Base-by-base conservation (phyloP, 2,329 filamentous ascomycete species). In the Thermomyces lanuginosus region DNA sequence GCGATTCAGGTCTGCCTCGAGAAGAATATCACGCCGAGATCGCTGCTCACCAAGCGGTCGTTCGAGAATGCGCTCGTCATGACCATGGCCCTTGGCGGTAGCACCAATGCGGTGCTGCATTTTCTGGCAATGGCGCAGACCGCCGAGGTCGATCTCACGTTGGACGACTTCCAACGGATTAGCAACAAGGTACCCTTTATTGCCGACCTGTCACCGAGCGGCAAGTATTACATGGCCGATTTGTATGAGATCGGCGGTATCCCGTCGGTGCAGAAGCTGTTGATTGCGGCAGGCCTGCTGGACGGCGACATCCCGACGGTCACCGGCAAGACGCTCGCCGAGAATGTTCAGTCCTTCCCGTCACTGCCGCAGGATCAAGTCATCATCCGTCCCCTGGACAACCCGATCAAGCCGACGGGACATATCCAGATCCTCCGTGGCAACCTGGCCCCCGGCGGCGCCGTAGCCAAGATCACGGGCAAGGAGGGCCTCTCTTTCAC, bases 401-500 rank as follows among this genome's bases (percentile, higher is more conserved):
- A 83, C 51, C 83, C 83, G 8, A 86, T 92, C 62, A 93, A 93
- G 51, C 39, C 63, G 1, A 81, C 74, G 0, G 86, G 86, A 22
- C 86, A 95, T 51, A 67, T 95, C 33, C 82, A 86, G 51, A 79
- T 95, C 33, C 66, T 95, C 3, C 69, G 70, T 33, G 86, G 86
- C 11, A 92, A 92, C 49, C 66, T 93, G 16, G 81, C 84, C 2
- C 86, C 86, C 1, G 77, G 73, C 7, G 86, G 86, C 17, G 79
- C 84, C 1, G 84, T 95, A 1, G 84, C 83, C 33, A 95, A 95
- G 55, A 93, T 95, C 52, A 93, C 86, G 0, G 86, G 86, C 18
- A 93, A 93, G 51, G 86, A 95, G 52, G 86, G 86, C 2, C 65
- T 83, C 5, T 61, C 57, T 8, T 95, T 95, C 53, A 75, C 65